Conservation (phyloP, 2,329 filamentous ascomycete genomes). For the Alternaria sp. region DNA sequence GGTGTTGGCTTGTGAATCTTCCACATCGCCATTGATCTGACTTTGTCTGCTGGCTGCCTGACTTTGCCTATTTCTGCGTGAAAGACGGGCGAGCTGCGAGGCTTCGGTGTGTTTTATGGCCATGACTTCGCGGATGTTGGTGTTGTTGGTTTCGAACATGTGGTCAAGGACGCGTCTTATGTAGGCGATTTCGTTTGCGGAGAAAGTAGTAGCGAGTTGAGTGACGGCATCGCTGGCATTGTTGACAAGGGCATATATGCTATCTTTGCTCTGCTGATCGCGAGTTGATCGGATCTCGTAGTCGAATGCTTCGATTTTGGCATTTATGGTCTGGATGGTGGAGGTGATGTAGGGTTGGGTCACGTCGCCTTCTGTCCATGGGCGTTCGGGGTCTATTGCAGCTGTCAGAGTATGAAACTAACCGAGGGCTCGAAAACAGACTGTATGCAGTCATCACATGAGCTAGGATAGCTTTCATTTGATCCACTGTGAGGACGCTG, state of each 20-base stretch:
- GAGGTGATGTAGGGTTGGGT: conserved; percentile 72
- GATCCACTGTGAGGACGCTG: conserved; percentile 77
- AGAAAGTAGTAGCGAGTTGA: conserved; percentile 84
- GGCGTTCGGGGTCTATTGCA: conserved; percentile 50
- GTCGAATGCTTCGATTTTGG: conserved; percentile 80
- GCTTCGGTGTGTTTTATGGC: conserved; percentile 83
- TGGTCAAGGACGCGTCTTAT: conserved; percentile 86
- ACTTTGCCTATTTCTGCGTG: conserved; percentile 39
- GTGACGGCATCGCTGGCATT: conserved; percentile 84
- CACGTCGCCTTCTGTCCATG: conserved; percentile 68
- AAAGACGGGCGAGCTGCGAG: conserved; percentile 68
- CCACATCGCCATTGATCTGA: conserved; percentile 48
- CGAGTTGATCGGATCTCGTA: conserved; percentile 81
- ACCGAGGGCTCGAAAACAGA: conserved; percentile 31
- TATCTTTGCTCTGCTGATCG: conserved; percentile 72
- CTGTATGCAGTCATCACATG: conserved; percentile 71
- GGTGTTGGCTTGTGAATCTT: conserved; percentile 52
- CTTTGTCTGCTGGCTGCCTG: conserved; percentile 38
- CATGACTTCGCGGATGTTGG: conserved; percentile 80
- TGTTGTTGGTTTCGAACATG: conserved; percentile 93
- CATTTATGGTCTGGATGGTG: conserved; percentile 75
- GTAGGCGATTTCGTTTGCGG: conserved; percentile 86
- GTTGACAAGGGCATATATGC: conserved; percentile 88
- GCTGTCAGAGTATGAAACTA: conserved; percentile 10
- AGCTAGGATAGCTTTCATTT: conserved; percentile 78